A percentile compares a stretch with the other conserved stretches of the same genome.
phyloP scores from a whole-genome alignment of 805 yeast genomes.

The Metschnikowia henanensis region DNA sequence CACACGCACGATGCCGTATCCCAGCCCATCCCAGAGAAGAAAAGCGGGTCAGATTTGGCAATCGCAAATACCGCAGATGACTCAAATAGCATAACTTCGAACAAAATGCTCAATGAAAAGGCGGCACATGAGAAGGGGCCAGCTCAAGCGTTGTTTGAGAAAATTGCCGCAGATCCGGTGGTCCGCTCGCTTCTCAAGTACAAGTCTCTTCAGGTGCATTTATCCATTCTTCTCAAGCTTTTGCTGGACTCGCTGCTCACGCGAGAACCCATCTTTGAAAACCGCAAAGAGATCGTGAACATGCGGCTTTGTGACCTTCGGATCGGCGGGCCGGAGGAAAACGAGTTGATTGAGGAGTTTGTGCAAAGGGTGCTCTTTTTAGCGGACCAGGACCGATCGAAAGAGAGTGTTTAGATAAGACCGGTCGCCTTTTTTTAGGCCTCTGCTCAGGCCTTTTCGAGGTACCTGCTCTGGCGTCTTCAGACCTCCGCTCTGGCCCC shows the following conservation, averaged over 20 bases:
- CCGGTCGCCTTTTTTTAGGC: too few species aligned
- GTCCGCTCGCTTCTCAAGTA: constrained; percentile 48
- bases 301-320: constrained; percentile 61
- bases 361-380: constrained; percentile 41
- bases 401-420: too few species aligned
- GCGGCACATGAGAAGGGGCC: neutral
- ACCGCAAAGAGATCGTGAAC: constrained; percentile 57
- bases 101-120: neutral
- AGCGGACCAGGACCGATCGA: neutral
- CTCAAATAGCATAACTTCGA: neutral
- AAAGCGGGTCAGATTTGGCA: too few species aligned
- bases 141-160: constrained; percentile 5
- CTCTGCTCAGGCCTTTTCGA: too few species aligned
- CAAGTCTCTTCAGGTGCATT: constrained; percentile 57
- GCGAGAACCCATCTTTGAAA: constrained; percentile 52
- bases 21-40: neutral
- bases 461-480: too few species aligned
- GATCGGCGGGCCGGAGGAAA: constrained; percentile 63
- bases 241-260: constrained; percentile 46
- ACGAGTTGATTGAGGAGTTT: constrained; percentile 71
- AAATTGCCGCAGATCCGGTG: constrained; percentile 38
- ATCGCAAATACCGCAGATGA: neutral
- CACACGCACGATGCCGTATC: constrained; percentile 27
- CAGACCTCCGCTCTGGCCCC: too few species aligned
- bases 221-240: constrained; percentile 48